Evolutionary conservation across 805 yeast genomes (phyloP), one percentile per base, ranked within the genome.

Genomic region (Metschnikowia arizonensis): DNA sequence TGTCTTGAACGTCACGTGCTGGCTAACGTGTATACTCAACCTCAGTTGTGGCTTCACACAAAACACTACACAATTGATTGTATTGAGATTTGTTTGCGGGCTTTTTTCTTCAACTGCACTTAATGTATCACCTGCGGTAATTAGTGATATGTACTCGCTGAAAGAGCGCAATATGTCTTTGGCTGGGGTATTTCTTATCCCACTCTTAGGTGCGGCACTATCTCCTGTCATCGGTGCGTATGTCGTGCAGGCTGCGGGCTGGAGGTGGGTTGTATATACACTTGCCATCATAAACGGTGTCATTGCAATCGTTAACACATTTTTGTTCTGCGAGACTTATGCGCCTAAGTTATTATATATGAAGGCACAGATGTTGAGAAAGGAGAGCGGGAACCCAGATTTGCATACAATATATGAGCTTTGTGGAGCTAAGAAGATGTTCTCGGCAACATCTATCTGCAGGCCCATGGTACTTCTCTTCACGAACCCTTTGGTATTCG

Each of bases 201-300:
- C 74, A 0, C 50, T 64, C 2, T 38, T 68, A 10, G 74, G 73
- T 0, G 71, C 73, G 4, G 69, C 66, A 5, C 55, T 68, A 30
- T 67, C 73, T 0, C 73, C 73, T 5, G 59, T 68, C 10, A 59
- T 68, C 19, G 62, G 70, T 2, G 68, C 70, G 1, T 68, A 58
- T 37, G 61, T 68, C 15, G 68, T 66, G 11, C 57, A 60, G 36
- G 55, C 61, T 12, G 45, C 51, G 31, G 52, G 58, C 6, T 68
- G 73, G 73, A 59, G 66, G 41, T 68, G 73, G 73, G 63, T 63
- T 4, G 62, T 67, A 32, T 64, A 59, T 31, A 63, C 68, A 3
- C 53, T 68, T 26, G 52, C 66, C 31, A 66, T 66, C 2, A 63
- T 66, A 40, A 68, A 68, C 45, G 69, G 64, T 4, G 57, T 52